phyloP scores from a whole-genome alignment of 2,329 filamentous ascomycete species.

The Aspergillus japonicus region DNA sequence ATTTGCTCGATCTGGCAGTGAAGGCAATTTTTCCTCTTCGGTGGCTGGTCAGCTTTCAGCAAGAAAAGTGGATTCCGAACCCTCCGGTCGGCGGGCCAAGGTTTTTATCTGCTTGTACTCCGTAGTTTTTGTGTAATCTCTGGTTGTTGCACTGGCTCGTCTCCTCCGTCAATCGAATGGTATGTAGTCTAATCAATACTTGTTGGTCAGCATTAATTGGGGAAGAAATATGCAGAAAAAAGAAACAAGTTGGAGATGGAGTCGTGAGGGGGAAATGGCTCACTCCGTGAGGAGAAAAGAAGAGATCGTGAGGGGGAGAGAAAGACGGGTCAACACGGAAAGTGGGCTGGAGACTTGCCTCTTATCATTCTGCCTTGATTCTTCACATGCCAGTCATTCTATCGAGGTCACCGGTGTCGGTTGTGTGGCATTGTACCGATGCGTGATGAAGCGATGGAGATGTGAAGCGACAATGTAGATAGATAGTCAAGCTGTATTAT shows the following conservation, averaged over 20 bases:
- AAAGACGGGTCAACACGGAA: not conserved
- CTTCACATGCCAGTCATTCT: not conserved
- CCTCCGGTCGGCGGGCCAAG: not conserved
- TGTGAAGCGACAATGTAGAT: too few relatives aligned
- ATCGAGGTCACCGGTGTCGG: not conserved
- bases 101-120: not conserved
- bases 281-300: slow-evolving; percentile 20
- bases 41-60: not conserved
- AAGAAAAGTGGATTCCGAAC: not conserved
- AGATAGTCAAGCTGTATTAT: too few relatives aligned
- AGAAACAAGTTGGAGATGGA: not conserved
- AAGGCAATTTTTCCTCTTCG: not conserved
- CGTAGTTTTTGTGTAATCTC: not conserved
- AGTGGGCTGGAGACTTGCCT: not conserved
- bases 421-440: not conserved
- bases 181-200: not conserved
- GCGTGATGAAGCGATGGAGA: not conserved
- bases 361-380: not conserved
- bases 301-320: slow-evolving; percentile 14
- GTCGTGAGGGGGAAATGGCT: slow-evolving; percentile 15
- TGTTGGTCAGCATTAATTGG: not conserved
- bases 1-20: slow-evolving; percentile 11
- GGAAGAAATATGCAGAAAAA: not conserved
- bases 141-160: not conserved
- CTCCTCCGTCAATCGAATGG: not conserved